Percentiles rank a stretch among this genome's conserved stretches.
These are phyloP conservation scores for Chalaropsis thielavioides DNA, from an alignment of 2,329 filamentous ascomycete species.

Conservation along the genomic window DNA sequence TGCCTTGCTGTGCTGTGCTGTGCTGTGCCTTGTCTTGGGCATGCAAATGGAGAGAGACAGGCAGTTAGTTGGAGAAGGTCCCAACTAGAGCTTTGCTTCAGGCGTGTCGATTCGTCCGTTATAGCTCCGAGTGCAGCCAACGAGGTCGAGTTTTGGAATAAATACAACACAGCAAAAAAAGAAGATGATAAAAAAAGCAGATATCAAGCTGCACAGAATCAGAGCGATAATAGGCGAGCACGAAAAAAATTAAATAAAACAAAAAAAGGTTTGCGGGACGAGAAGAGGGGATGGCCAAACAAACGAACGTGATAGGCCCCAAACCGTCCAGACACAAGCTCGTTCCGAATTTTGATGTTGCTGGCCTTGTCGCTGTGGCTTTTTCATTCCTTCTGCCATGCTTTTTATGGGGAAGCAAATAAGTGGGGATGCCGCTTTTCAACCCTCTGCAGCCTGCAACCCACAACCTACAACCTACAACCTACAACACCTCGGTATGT, in stretches of 20 bases:
- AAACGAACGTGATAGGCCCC: background rate
- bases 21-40: background rate
- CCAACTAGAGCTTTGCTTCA: background rate
- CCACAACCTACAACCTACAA: background rate
- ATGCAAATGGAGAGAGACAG: background rate
- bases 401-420: background rate
- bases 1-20: background rate
- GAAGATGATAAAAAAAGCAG: no score
- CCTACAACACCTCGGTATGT: background rate
- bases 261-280: background rate
- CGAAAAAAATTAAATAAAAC: background rate
- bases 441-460: background rate
- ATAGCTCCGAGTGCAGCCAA: background rate
- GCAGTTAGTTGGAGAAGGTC: background rate
- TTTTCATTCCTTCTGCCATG: background rate
- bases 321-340: background rate
- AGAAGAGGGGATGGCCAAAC: background rate
- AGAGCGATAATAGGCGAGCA: background rate
- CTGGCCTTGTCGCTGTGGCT: background rate
- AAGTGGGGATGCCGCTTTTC: background rate
- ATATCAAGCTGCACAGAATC: background rate
- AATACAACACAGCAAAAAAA: background rate
- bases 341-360: background rate
- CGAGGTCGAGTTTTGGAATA: background rate
- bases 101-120: background rate